Evolutionary conservation across 352 stramenopile genomes (phyloP).

Genomic region (Phytophthora macrochlamydospora): DNA sequence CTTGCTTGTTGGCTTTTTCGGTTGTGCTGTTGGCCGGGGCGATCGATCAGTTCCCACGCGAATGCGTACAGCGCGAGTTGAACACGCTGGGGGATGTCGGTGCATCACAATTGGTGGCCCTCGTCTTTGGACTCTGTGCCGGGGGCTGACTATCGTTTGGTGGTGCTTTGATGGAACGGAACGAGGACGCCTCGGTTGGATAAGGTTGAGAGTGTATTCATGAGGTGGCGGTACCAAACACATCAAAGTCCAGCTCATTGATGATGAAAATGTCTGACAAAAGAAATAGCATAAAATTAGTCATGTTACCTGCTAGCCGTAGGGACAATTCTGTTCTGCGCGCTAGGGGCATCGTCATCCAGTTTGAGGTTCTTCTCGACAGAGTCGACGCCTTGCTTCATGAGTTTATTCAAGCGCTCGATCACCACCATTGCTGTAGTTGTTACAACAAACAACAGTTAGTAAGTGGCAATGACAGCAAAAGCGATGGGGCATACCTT

Average conservation of each 20-base stretch:
- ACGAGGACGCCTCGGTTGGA: not conserved
- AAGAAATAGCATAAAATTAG: not conserved
- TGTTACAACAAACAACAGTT: not conserved
- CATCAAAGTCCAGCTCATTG: not conserved
- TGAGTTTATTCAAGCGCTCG: not conserved
- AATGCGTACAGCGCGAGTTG: no score
- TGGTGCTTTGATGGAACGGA: no score
- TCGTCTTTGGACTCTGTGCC: no score
- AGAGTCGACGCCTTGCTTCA: not conserved
- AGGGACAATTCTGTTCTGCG: not conserved
- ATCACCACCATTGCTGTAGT: not conserved
- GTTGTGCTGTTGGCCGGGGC: no score
- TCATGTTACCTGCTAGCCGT: not conserved
- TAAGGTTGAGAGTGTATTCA: not conserved
- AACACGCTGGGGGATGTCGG: no score
- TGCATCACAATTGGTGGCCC: no score
- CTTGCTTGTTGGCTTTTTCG: no score
- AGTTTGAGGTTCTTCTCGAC: not conserved
- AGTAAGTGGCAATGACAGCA: not conserved
- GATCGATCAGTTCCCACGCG: no score
- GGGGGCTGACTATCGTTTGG: no score
- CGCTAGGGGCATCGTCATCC: not conserved
- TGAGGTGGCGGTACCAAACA: not conserved
- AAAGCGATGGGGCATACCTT: conserved; percentile 28
- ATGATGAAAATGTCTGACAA: not conserved